Percentiles rank a stretch among this genome's conserved stretches.
Evolutionary conservation across 192 early-diverging fungal species (phyloP).

Genomic region (Entomortierella chlamydospora): DNA sequence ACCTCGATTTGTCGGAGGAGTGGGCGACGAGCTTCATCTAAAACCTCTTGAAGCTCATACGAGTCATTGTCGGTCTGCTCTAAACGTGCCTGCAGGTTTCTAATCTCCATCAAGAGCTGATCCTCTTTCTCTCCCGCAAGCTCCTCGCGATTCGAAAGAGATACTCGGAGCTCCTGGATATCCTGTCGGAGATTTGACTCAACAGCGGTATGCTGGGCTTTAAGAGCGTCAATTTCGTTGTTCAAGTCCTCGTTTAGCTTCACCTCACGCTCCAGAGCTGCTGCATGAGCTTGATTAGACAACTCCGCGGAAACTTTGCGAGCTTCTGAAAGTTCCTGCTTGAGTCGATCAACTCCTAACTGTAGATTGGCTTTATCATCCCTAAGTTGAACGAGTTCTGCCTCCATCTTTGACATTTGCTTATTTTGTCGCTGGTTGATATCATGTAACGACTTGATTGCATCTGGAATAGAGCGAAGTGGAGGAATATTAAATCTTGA

Average conservation of each 20-base stretch:
- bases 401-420: conserved; percentile 26
- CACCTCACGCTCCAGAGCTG: conserved; percentile 61
- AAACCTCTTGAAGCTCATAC: conserved; percentile 47
- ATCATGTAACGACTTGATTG: conserved; percentile 18
- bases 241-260: conserved; percentile 57
- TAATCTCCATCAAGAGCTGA: conserved; percentile 52
- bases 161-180: conserved; percentile 59
- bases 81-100: conserved; percentile 51
- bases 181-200: conserved; percentile 36
- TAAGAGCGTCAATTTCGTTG: conserved; percentile 40
- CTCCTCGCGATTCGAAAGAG: conserved; percentile 55
- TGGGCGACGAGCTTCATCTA: conserved; percentile 60
- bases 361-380: conserved; percentile 36
- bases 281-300: conserved; percentile 51
- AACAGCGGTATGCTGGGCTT: conserved; percentile 36
- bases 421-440: conserved; percentile 43
- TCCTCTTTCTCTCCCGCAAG: conserved; percentile 59
- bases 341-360: conserved; percentile 29
- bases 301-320: conserved; percentile 38
- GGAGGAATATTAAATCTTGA: neutral
- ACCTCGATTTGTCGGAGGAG: conserved; percentile 59
- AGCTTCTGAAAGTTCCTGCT: conserved; percentile 39
- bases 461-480: conserved; percentile 2
- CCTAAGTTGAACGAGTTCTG: conserved; percentile 15
- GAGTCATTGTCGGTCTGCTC: conserved; percentile 54